A percentile compares a stretch with the other conserved stretches of the same genome.
Conservation (phyloP, 176 grass and related monocot genomes). For the Rhipidocladum racemiflorum region DNA sequence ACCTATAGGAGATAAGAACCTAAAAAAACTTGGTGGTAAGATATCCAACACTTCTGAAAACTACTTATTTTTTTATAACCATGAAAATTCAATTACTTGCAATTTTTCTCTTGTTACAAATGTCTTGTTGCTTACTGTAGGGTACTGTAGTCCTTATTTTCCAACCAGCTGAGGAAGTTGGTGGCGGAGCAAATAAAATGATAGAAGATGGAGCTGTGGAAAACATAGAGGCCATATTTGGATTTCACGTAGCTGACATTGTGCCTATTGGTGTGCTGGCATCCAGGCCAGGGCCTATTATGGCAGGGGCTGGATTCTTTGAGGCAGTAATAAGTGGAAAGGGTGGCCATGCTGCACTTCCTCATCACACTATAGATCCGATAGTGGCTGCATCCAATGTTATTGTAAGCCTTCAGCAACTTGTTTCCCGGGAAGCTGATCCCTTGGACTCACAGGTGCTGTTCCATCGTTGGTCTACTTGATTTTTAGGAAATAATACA, state of each 20-base stretch:
- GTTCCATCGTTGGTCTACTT: constrained; percentile 27
- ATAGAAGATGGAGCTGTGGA: constrained; percentile 66
- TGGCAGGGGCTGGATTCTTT: constrained; percentile 87
- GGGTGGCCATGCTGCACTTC: constrained; percentile 90
- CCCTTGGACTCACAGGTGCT: constrained; percentile 91
- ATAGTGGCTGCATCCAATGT: constrained; percentile 97
- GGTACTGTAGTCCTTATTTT: constrained; percentile 79
- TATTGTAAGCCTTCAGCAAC: constrained; percentile 89
- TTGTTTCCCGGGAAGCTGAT: constrained; percentile 94
- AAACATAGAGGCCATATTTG: constrained; percentile 87
- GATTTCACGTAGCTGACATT: constrained; percentile 54
- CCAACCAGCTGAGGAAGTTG: constrained; percentile 94
- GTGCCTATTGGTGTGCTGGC: constrained; percentile 59
- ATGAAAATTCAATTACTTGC: neutral
- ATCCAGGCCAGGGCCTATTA: constrained; percentile 68
- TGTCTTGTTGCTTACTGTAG: constrained; percentile 41
- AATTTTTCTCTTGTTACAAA: neutral
- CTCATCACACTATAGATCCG: constrained; percentile 93
- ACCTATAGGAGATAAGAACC: neutral
- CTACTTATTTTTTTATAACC: neutral
- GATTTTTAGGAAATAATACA: neutral
- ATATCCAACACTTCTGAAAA: neutral
- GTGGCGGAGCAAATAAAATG: constrained; percentile 86
- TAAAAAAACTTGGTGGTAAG: neutral
- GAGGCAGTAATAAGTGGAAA: constrained; percentile 92